Evolutionary conservation across 805 yeast genomes (phyloP).

Genomic region (Ogataea polymorpha): DNA sequence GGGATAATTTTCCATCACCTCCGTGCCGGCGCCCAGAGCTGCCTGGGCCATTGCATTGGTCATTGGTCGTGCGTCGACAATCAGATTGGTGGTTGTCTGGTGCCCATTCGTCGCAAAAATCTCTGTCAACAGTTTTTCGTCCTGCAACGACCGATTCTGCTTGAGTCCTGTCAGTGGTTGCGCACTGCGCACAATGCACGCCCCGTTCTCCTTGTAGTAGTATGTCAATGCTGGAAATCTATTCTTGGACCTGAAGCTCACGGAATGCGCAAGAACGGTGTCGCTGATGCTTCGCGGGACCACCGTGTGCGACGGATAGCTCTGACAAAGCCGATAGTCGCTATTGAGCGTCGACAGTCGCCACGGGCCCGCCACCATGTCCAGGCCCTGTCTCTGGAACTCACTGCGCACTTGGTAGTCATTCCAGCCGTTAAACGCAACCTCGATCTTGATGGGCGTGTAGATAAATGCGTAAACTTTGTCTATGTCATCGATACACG

Average conservation of each 20-base stretch:
- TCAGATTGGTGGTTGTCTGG: conserved; percentile 44
- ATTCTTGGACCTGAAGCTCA: conserved; percentile 79
- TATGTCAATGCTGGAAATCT: conserved; percentile 83
- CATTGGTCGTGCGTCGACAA: conserved; percentile 89
- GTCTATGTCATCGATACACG: conserved; percentile 50
- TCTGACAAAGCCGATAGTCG: conserved; percentile 62
- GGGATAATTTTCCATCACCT: conserved; percentile 82
- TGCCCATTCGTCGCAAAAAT: conserved; percentile 60
- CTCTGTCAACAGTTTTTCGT: conserved; percentile 76
- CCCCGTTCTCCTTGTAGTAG: conserved; percentile 62
- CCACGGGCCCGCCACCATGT: conserved; percentile 49
- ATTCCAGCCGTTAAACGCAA: conserved; percentile 65
- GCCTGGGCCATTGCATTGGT: conserved; percentile 96
- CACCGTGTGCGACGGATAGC: conserved; percentile 68
- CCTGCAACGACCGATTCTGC: conserved; percentile 85
- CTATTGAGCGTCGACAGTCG: conserved; percentile 63
- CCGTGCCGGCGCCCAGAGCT: conserved; percentile 98
- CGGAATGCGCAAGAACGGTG: conserved; percentile 76
- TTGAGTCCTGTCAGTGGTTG: conserved; percentile 93
- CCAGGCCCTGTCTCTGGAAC: conserved; percentile 63
- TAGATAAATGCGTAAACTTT: conserved; percentile 81
- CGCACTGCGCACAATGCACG: conserved; percentile 83
- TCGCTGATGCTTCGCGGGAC: conserved; percentile 82
- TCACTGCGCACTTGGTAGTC: conserved; percentile 62
- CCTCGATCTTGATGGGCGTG: conserved; percentile 69